A percentile compares a stretch with the other conserved stretches of the same genome.
phyloP scores from a whole-genome alignment of 441 rosid species.

The Mallotus repandus region DNA sequence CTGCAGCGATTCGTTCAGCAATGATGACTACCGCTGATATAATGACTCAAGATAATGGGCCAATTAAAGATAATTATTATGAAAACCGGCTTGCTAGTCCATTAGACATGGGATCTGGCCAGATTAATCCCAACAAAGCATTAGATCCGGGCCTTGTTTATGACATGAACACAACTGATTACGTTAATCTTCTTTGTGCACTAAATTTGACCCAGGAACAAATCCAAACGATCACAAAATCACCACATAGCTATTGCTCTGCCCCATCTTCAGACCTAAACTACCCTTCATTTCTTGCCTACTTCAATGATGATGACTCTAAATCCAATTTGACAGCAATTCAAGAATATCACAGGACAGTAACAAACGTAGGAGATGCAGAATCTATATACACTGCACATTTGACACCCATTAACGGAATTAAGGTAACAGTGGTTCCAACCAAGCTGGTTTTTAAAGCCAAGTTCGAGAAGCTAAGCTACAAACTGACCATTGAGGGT shows the following conservation, averaged over 20 bases:
- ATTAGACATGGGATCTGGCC: slow-evolving; percentile 36
- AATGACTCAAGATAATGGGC: slow-evolving; percentile 41
- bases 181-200: slow-evolving; percentile 18
- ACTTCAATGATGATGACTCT: slow-evolving; percentile 6
- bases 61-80: slow-evolving; percentile 51
- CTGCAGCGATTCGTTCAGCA: slow-evolving; percentile 74
- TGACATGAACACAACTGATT: slow-evolving; percentile 11
- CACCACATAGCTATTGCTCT: slow-evolving; percentile 39
- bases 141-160: slow-evolving; percentile 26
- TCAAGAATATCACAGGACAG: slow-evolving; percentile 17
- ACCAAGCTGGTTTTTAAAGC: slow-evolving; percentile 14
- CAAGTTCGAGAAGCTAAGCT: slow-evolving; percentile 21
- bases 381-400: slow-evolving; percentile 15
- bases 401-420: not conserved
- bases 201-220: slow-evolving; percentile 19
- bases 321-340: not conserved
- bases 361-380: slow-evolving; percentile 7
- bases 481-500: slow-evolving; percentile 6
- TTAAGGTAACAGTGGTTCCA: slow-evolving; percentile 18
- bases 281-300: slow-evolving; percentile 22
- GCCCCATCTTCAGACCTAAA: slow-evolving; percentile 28
- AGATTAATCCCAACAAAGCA: slow-evolving; percentile 25
- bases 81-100: slow-evolving; percentile 52
- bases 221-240: slow-evolving; percentile 36
- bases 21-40: slow-evolving; percentile 78